A percentile compares a stretch with the other conserved stretches of the same genome.
These are phyloP conservation scores for Yamadazyma triangularis DNA, from an alignment of 1,139 yeast species.

Conservation along the genomic window DNA sequence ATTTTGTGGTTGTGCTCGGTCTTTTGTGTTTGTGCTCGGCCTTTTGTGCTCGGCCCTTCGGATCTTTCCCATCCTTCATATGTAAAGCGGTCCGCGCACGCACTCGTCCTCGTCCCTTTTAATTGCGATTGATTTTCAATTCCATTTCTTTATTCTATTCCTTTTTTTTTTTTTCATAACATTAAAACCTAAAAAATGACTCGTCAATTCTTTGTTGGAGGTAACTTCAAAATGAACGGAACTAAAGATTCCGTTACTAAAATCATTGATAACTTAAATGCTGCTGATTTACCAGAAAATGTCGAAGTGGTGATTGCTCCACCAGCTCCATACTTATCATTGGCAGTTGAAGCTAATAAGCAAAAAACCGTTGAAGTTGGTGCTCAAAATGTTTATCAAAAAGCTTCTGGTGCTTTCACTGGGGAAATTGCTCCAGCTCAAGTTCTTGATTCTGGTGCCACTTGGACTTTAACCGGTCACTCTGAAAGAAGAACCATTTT, in stretches of 20 bases:
- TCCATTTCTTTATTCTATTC: too few relatives aligned
- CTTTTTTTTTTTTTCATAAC: too few relatives aligned
- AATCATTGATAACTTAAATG: constrained; percentile 80
- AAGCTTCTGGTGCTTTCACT: constrained; percentile 94
- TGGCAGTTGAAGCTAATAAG: constrained; percentile 65
- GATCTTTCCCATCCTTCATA: too few relatives aligned
- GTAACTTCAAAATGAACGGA: constrained; percentile 99
- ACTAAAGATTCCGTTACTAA: constrained; percentile 77
- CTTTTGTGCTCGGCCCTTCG: too few relatives aligned
- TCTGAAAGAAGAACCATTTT: constrained; percentile 96
- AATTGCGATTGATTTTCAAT: too few relatives aligned
- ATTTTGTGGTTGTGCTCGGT: too few relatives aligned
- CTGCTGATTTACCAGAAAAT: constrained; percentile 65
- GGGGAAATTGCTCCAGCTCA: constrained; percentile 93
- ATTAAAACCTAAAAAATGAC: constrained; percentile 65
- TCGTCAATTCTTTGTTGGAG: constrained; percentile 96
- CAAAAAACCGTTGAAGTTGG: constrained; percentile 73
- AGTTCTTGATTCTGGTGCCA: constrained; percentile 87
- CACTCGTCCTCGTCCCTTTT: too few relatives aligned
- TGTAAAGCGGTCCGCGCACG: too few relatives aligned
- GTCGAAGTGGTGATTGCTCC: constrained; percentile 94
- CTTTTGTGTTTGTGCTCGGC: too few relatives aligned
- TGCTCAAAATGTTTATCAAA: constrained; percentile 87
- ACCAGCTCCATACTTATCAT: constrained; percentile 86
- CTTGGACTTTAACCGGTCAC: constrained; percentile 97